Evolutionary conservation across 1,284 basidiomycete species (phyloP).

Genomic region (Heterobasidion irregulare): DNA sequence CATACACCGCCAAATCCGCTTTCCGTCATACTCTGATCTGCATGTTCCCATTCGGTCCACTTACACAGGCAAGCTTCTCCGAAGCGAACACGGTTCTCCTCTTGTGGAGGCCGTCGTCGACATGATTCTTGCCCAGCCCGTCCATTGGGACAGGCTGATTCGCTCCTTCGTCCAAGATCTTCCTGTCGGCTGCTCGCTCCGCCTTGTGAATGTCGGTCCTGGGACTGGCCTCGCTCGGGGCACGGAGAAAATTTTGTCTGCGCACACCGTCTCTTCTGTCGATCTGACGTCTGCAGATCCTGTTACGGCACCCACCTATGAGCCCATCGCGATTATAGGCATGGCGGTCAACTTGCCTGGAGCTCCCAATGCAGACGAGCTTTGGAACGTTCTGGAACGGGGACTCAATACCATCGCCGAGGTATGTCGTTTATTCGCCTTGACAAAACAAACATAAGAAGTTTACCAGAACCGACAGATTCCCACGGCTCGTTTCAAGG

Average conservation of each 20-base stretch:
- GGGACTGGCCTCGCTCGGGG: slow-evolving; percentile 35
- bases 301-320: slow-evolving; percentile 20
- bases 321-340: slow-evolving; percentile 61
- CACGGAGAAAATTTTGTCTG: slow-evolving; percentile 27
- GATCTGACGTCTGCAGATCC: slow-evolving; percentile 3
- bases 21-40: slow-evolving; percentile 39
- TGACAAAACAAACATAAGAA: too few relatives aligned
- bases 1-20: slow-evolving; percentile 32
- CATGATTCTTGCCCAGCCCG: slow-evolving; percentile 47
- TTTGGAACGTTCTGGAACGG: slow-evolving; percentile 53
- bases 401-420: slow-evolving; percentile 51
- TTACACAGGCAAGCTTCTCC: slow-evolving; percentile 32
- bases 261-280: slow-evolving; percentile 19
- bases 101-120: slow-evolving; percentile 44
- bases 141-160: slow-evolving; percentile 44
- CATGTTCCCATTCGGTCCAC: slow-evolving; percentile 39
- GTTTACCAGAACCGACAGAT: slow-evolving; percentile 31
- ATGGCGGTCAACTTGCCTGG: slow-evolving; percentile 64
- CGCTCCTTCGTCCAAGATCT: slow-evolving; percentile 18
- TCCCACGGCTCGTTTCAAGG: slow-evolving; percentile 47
- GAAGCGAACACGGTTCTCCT: slow-evolving; percentile 14
- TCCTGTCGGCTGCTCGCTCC: slow-evolving; percentile 14
- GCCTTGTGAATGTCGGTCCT: slow-evolving; percentile 49
- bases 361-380: slow-evolving; percentile 31
- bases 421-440: slow-evolving; percentile 24